Percentiles rank a stretch among this genome's conserved stretches.
These are phyloP conservation scores for Colletotrichum sidae DNA, from an alignment of 2,329 filamentous ascomycete genomes.

Conservation along the genomic window DNA sequence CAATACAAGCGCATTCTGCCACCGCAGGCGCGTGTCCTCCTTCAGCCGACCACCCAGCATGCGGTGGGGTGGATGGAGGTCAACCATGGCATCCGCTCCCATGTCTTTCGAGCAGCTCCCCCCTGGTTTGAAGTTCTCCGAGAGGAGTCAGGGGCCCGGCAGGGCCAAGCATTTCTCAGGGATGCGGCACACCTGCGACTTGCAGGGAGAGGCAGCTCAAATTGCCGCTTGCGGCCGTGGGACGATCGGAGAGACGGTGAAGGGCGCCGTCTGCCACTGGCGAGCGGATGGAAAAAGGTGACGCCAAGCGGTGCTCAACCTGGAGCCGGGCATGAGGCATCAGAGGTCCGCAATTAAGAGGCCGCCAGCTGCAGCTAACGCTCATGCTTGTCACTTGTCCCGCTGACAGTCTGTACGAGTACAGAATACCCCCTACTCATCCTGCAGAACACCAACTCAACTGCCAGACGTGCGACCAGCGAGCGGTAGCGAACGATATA, in stretches of 20 bases:
- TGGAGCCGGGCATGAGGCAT: constrained; percentile 12
- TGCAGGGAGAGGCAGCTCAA: constrained; percentile 19
- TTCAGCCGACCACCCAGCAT: constrained; percentile 9
- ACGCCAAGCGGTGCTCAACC: constrained; percentile 22
- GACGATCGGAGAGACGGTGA: constrained; percentile 24
- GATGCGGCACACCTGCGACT: constrained; percentile 24
- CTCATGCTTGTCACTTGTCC: constrained; percentile 18
- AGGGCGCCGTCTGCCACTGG: constrained; percentile 18
- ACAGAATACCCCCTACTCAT: no score
- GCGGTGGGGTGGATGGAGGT: constrained; percentile 24
- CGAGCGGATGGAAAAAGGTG: constrained; percentile 12
- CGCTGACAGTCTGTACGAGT: constrained; percentile 11
- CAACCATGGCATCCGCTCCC: not conserved
- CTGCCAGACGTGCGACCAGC: no score
- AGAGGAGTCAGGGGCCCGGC: constrained; percentile 27
- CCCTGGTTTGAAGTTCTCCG: constrained; percentile 24
- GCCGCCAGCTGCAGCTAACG: constrained; percentile 35
- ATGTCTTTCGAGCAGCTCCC: constrained; percentile 24
- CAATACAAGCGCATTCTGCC: constrained; percentile 29
- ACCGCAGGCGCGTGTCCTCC: not conserved
- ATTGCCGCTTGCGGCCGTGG: constrained; percentile 28
- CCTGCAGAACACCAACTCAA: no score
- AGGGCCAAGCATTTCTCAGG: constrained; percentile 29
- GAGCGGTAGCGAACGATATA: no score
- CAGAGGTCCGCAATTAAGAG: constrained; percentile 36